A percentile compares a stretch with the other conserved stretches of the same genome.
Conservation (phyloP, 495 filamentous ascomycete genomes). For the Trichoderma virens region DNA sequence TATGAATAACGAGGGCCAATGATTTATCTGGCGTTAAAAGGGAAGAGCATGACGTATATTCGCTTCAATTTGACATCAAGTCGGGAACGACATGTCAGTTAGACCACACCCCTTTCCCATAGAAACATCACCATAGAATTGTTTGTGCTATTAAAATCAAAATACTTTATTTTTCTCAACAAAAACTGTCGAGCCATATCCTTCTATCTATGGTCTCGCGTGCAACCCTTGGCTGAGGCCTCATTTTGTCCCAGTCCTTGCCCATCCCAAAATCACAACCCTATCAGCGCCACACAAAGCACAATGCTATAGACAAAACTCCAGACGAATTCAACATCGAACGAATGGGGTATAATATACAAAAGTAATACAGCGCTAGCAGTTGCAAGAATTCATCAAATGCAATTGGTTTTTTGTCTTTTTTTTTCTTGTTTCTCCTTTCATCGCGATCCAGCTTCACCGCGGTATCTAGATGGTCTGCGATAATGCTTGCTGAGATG, state of each 20-base stretch:
- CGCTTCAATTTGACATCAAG: background rate
- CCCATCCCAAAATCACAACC: background rate
- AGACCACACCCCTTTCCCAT: background rate
- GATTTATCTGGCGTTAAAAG: background rate
- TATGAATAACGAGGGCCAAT: background rate
- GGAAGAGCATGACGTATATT: background rate
- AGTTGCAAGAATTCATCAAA: background rate
- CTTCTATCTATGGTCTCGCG: background rate
- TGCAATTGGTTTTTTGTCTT: background rate
- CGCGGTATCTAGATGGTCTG: background rate
- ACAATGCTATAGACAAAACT: background rate
- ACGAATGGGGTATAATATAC: constrained; percentile 4
- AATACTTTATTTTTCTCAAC: background rate
- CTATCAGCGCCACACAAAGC: background rate
- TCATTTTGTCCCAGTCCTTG: background rate
- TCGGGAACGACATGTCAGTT: background rate
- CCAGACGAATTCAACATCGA: background rate
- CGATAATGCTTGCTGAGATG: background rate
- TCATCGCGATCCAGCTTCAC: background rate
- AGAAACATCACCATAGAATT: background rate
- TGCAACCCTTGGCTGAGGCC: background rate
- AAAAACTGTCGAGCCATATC: background rate
- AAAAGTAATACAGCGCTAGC: background rate
- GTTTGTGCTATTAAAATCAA: background rate
- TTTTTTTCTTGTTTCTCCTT: background rate